Conservation (phyloP, 2,329 filamentous ascomycete species). For the Plectosphaerella cucumerina region DNA sequence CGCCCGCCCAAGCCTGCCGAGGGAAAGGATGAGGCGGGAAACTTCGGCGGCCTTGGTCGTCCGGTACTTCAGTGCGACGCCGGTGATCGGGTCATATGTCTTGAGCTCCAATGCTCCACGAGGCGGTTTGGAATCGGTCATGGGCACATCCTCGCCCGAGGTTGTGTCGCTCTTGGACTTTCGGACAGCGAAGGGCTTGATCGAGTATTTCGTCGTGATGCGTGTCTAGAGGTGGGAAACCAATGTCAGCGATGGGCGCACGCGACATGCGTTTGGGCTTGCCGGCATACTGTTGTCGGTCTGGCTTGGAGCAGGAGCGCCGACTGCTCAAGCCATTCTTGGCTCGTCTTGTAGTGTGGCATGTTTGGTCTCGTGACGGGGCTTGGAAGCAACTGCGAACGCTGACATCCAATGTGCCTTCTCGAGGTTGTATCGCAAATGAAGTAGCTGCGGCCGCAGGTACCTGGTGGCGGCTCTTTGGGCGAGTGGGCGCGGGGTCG, state of each 20-base stretch:
- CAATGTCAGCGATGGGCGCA: neutral
- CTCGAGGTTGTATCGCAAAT: neutral
- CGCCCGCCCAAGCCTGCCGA: constrained; percentile 71
- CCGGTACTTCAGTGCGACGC: constrained; percentile 82
- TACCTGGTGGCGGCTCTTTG: neutral
- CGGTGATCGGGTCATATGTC: constrained; percentile 80
- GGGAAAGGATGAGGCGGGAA: constrained; percentile 68
- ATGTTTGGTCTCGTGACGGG: constrained; percentile 45
- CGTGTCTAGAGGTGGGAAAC: constrained; percentile 56
- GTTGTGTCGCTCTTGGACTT: constrained; percentile 13
- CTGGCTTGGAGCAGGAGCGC: constrained; percentile 79
- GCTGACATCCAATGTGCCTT: neutral
- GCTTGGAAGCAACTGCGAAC: neutral
- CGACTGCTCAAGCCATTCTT: constrained; percentile 91
- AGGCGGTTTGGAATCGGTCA: constrained; percentile 38
- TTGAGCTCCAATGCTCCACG: constrained; percentile 76
- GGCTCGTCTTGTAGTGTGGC: constrained; percentile 76
- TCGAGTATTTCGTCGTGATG: constrained; percentile 89
- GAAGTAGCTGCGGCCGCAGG: neutral
- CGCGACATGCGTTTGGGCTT: neutral
- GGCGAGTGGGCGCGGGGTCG: too few species aligned
- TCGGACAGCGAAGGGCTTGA: constrained; percentile 41
- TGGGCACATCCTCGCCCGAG: constrained; percentile 18
- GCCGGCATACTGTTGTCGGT: constrained; percentile 67
- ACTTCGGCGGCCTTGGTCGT: constrained; percentile 92